phyloP scores from a whole-genome alignment of 2,329 filamentous ascomycete species.

The Diaporthe sp. region DNA sequence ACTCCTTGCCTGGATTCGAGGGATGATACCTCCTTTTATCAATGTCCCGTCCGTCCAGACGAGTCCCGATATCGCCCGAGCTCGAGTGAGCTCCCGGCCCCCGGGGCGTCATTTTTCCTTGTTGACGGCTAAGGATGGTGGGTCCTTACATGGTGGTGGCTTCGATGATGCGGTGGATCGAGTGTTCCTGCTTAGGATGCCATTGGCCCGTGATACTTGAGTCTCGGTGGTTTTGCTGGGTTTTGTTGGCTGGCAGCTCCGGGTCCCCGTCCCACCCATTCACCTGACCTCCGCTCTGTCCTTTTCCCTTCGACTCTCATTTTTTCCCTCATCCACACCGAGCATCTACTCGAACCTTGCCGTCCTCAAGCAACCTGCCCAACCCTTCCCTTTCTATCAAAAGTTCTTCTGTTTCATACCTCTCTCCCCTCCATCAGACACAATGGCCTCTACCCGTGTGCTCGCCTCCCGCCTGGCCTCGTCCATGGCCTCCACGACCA shows the following conservation, averaged over 20 bases:
- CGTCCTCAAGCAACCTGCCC: constrained; percentile 45
- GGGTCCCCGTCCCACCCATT: constrained; percentile 43
- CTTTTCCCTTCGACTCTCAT: constrained; percentile 49
- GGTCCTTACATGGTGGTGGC: constrained; percentile 45
- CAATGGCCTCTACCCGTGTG: constrained; percentile 85
- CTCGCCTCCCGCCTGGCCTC: constrained; percentile 83
- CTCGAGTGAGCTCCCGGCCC: constrained; percentile 36
- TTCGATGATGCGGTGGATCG: constrained; percentile 43
- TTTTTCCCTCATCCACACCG: constrained; percentile 42
- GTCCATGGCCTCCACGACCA: constrained; percentile 80
- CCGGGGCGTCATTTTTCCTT: constrained; percentile 45
- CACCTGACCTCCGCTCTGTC: constrained; percentile 45
- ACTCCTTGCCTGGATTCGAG: neutral
- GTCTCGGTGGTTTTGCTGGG: constrained; percentile 45
- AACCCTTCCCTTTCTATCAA: constrained; percentile 53
- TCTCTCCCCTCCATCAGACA: constrained; percentile 68
- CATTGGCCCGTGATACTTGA: constrained; percentile 49
- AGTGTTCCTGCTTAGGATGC: constrained; percentile 44
- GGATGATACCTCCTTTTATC: constrained; percentile 33
- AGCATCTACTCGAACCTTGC: constrained; percentile 47
- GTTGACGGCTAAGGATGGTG: constrained; percentile 43
- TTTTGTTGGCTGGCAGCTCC: constrained; percentile 43
- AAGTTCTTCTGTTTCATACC: constrained; percentile 57
- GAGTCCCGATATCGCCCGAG: constrained; percentile 43
- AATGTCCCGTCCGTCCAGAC: constrained; percentile 7